Base-by-base conservation (phyloP, 2,329 filamentous ascomycete species). In the Fusarium fujikuroi region DNA sequence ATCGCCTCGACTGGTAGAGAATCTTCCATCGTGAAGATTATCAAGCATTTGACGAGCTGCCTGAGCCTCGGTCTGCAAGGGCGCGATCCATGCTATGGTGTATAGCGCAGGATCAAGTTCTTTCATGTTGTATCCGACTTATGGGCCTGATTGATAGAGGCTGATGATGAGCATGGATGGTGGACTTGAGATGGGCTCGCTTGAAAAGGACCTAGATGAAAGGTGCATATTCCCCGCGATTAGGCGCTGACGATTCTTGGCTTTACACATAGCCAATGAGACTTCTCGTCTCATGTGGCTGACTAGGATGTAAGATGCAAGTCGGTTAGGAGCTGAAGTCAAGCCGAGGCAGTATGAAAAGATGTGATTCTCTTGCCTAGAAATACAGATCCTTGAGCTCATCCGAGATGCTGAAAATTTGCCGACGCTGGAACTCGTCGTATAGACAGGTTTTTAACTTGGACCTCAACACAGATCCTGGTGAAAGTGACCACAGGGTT, bases 41-140 rank as follows among this genome's bases (percentile, higher is more conserved):
- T 84, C 81, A 23, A 84, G 66, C 75, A 84, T 75, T 36, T 75
- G 68, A 25, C 79, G 57, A 15, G 83, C 83, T 36, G 81, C 81
- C 40, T 54, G 70, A 10, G 79, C 80, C 67, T 84, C 81, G 12
- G 84, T 81, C 28, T 79, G 75, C 1, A 83, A 76, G 2, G 81
- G 82, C 0, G 82, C 80, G 32, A 84, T 79, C 82, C 81, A 84
- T 62, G 75, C 80, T 2, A 84, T 75, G 1, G 76, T 79, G 36
- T 84, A 84, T 9, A 52, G 7, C 2, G 15, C 12, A 3, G 70
- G 74, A 25, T 77, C 60, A 1, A 78, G 44, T 40, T 65, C 42
- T 16, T 30, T 9, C 63, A 70, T 73, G 9, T 0, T 23, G 9
- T 21, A 3, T 21, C 7, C 8, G 16, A n/a, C n/a, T 40, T 23